Conservation (phyloP, 441 rosid species). For the Breynia disticha region DNA sequence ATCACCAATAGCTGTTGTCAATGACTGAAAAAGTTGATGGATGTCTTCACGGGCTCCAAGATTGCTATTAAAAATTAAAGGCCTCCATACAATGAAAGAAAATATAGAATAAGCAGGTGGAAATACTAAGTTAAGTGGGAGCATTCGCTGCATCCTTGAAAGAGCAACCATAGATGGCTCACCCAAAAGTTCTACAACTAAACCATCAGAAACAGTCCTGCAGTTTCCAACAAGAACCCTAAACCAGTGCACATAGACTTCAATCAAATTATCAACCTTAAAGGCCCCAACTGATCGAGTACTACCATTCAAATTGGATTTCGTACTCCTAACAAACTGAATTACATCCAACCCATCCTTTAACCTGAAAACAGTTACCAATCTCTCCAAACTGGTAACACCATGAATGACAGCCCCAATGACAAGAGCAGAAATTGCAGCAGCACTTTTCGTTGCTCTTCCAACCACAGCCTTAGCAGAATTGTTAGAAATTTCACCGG, state of each 20-base stretch:
- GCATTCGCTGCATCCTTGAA: constrained; percentile 90
- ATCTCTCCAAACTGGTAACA: constrained; percentile 89
- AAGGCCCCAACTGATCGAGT: constrained; percentile 49
- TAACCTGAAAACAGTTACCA: constrained; percentile 72
- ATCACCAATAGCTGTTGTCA: constrained; percentile 64
- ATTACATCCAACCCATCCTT: constrained; percentile 83
- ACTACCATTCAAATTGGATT: constrained; percentile 78
- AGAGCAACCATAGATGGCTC: constrained; percentile 80
- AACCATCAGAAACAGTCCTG: constrained; percentile 79
- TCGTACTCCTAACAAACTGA: constrained; percentile 67
- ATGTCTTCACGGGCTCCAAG: constrained; percentile 66
- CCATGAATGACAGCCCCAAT: constrained; percentile 84
- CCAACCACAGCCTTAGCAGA: constrained; percentile 30
- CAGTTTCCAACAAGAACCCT: constrained; percentile 89
- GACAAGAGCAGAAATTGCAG: constrained; percentile 86
- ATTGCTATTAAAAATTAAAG: constrained; percentile 46
- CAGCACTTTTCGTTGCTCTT: constrained; percentile 54
- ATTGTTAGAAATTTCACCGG: constrained; percentile 39
- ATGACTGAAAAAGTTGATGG: constrained; percentile 65
- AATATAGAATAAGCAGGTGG: constrained; percentile 90
- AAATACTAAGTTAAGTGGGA: constrained; percentile 79
- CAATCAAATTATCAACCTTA: constrained; percentile 61
- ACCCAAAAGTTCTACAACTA: constrained; percentile 82
- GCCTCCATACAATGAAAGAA: constrained; percentile 79
- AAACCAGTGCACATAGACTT: constrained; percentile 88